Base-by-base conservation (phyloP, 495 filamentous ascomycete species). In the Pyronema omphalodes region DNA sequence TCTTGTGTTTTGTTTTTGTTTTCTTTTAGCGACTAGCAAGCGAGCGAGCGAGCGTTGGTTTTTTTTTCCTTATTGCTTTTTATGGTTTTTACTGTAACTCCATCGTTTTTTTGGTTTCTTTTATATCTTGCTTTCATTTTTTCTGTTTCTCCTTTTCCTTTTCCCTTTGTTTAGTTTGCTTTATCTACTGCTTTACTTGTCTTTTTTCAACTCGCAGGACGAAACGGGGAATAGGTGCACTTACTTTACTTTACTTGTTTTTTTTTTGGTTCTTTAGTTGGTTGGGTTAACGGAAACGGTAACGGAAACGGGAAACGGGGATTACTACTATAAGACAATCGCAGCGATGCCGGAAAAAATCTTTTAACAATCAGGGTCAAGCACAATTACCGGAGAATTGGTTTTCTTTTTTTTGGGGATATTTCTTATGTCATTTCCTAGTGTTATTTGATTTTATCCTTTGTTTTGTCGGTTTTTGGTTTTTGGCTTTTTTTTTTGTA, bases 321-420 rank as follows among this genome's bases (percentile, higher is more conserved):
- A n/a, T n/a, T n/a, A n/a, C n/a, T n/a, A 23, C 33, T 56, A 56
- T 41, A 63, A 63, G 56, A 63, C 60, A 60, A 60, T 59, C 60
- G 61, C 61, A 63, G 61, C 61, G 55, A 63, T 63, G 61, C 61
- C 47, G 53, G 58, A 63, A 62, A 63, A 63, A 63, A 53, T 48
- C n/a, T n/a, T n/a, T n/a, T n/a, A 54, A 58, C 23, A 29, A 2
- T 29, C 23, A 29, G 23, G 51, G 56, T 41, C 44, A 63, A 53
- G 46, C 40, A 41, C 54, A 59, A 63, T 57, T 59, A 59, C 57
- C 51, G 57, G 60, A 55, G 51, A 59, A 59, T 57, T 53, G 53
- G 61, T 37, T 15, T 55, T 63, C 60, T 55, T 58, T 52, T 54
- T 44, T n/a, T n/a, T n/a, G n/a, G n/a, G 23, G 23, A 5, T 29